These are phyloP conservation scores for Boletus subparvulus DNA, from an alignment of 768 basidiomycete genomes.

Conservation along the genomic window DNA sequence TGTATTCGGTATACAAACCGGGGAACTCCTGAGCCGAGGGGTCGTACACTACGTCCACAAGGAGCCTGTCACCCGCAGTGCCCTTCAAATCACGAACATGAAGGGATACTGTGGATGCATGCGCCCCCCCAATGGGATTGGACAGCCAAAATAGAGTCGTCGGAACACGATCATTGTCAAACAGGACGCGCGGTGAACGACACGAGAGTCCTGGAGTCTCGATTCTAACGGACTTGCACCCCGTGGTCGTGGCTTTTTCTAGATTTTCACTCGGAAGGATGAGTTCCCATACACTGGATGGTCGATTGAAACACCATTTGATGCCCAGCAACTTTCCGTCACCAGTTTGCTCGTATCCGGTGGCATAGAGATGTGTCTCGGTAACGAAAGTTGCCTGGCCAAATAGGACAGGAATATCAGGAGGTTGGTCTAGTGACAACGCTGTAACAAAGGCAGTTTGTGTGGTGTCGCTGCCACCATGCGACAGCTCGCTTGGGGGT, in stretches of 20 bases:
- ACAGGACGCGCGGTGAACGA: conserved; percentile 57
- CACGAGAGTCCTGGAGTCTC: conserved; percentile 46
- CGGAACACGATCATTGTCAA: conserved; percentile 19
- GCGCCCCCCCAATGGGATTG: conserved; percentile 55
- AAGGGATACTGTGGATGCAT: conserved; percentile 54
- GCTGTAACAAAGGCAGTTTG: conserved; percentile 10
- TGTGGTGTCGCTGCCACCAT: conserved; percentile 1
- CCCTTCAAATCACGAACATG: conserved; percentile 41
- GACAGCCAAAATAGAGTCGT: conserved; percentile 52
- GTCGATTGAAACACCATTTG: conserved; percentile 60
- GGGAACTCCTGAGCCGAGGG: conserved; percentile 49
- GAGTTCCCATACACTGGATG: conserved; percentile 56
- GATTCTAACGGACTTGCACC: conserved; percentile 30
- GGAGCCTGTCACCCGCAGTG: conserved; percentile 11
- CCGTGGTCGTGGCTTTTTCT: conserved; percentile 10
- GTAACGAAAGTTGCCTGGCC: conserved; percentile 57
- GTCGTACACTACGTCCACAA: conserved; percentile 46
- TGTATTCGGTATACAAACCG: conserved; percentile 57
- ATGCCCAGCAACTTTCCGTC: conserved; percentile 62
- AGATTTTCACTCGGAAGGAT: conserved; percentile 18
- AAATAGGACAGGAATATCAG: conserved; percentile 37
- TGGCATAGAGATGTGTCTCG: conserved; percentile 47
- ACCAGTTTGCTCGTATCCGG: conserved; percentile 57
- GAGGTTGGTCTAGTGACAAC: conserved; percentile 11
- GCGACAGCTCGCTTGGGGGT: background rate